Base-by-base conservation (phyloP, 2,329 filamentous ascomycete species). In the Aspergillus ochraceoroseus region DNA sequence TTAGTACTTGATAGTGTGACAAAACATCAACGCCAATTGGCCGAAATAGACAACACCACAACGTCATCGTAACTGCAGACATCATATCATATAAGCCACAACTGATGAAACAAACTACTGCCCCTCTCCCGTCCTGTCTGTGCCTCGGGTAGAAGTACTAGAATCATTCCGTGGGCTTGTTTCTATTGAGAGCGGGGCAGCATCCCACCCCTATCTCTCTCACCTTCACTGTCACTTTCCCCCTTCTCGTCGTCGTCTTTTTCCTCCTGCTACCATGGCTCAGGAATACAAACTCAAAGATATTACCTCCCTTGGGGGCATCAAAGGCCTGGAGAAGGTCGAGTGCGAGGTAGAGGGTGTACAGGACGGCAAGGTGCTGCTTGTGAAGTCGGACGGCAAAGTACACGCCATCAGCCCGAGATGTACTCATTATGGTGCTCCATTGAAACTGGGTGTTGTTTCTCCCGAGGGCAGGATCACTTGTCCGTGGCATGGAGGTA, bases 401-500 rank as follows among this genome's bases (percentile, higher is more conserved):
- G 71, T 90, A 11, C 82, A 89, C 60, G 92, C 89, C 19, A 65
- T 94, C 23, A 88, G 85, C 23, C 72, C 87, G 26, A 92, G 83
- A 53, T 98, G 92, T 61, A 82, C 79, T 9, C 90, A 96, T 68
- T 96, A 94, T 62, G 90, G 92, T 22, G 92, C 90, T 27, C 92
- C 92, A 9, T 69, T 98, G 50, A 79, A 81, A 38, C 87, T 90
- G 53, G 92, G 92, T 38, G 82, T 96, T 5, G 68, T 98, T 48
- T 86, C 86, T 5, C 78, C 79, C 2, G 82, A 85, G 52, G 92
- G 92, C 4, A 77, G 87, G 35, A 67, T 98, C 47, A 95, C 87
- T 5, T 98, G 92, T 63, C 88, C 90, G 3, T 96, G 92, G 92
- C 90, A 96, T 63, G 90, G 90, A 70, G 87, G 87, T 92, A 62